Conservation (phyloP, 2,329 filamentous ascomycete species). For the Teratosphaeria epicoccoides region DNA sequence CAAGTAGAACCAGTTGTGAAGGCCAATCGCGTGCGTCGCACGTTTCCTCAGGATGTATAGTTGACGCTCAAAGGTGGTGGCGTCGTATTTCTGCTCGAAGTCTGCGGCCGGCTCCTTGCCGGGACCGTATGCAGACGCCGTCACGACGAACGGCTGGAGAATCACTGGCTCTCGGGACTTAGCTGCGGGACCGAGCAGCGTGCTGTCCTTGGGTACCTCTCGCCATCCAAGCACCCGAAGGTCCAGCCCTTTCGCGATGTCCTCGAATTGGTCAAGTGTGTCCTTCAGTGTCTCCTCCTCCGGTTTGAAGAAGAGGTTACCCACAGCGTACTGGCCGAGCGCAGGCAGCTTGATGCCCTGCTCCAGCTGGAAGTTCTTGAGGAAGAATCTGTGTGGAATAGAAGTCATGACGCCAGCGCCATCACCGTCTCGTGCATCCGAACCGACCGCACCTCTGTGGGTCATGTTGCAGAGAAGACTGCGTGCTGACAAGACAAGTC, state of each 20-base stretch:
- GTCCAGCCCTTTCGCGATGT: conserved; percentile 77
- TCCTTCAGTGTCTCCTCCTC: conserved; percentile 81
- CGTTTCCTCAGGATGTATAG: conserved; percentile 91
- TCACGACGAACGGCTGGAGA: conserved; percentile 87
- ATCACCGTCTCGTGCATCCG: conserved; percentile 94
- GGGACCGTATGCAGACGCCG: conserved; percentile 72
- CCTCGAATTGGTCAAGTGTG: conserved; percentile 87
- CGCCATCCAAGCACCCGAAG: conserved; percentile 92
- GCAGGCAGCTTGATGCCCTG: conserved; percentile 78
- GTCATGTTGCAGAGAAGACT: conserved; percentile 99
- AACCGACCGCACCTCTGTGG: conserved; percentile 95
- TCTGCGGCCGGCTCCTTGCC: conserved; percentile 68
- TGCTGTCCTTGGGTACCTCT: conserved; percentile 87
- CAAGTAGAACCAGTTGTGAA: conserved; percentile 98
- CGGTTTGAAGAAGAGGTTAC: conserved; percentile 98
- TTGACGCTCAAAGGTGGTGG: conserved; percentile 79
- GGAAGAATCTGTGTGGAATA: conserved; percentile 94
- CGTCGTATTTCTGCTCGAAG: conserved; percentile 72
- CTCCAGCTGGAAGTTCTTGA: conserved; percentile 95
- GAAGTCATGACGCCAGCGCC: conserved; percentile 99
- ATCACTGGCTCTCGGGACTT: conserved; percentile 91
- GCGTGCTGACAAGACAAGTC: conserved; percentile 49
- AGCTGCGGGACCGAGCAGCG: conserved; percentile 82
- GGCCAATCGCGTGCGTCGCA: conserved; percentile 83
- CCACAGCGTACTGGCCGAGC: conserved; percentile 87